These are phyloP conservation scores for Metarhizium album DNA, from an alignment of 2,329 filamentous ascomycete species.

Conservation along the genomic window DNA sequence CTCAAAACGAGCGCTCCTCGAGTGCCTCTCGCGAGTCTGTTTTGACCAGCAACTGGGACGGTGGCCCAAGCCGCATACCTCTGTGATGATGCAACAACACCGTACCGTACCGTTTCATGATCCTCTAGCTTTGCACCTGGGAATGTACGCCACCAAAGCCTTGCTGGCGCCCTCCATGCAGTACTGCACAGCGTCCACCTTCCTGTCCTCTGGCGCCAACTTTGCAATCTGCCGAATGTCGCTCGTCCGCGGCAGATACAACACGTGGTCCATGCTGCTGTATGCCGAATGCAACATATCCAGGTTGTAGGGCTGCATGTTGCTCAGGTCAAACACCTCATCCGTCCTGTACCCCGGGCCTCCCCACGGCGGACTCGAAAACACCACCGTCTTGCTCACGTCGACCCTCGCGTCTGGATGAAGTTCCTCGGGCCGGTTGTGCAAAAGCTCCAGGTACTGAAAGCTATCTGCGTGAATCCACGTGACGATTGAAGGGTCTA, in stretches of 20 bases:
- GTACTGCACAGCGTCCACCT: constrained; percentile 75
- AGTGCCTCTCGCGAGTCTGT: neutral
- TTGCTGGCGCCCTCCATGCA: constrained; percentile 87
- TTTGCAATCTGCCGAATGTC: constrained; percentile 68
- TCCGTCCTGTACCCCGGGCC: constrained; percentile 45
- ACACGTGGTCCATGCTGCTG: constrained; percentile 47
- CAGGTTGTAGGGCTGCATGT: constrained; percentile 82
- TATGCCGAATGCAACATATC: constrained; percentile 52
- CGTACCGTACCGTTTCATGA: neutral
- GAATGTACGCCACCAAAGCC: constrained; percentile 56
- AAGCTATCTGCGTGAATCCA: constrained; percentile 89
- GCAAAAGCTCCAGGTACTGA: constrained; percentile 46
- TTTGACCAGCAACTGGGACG: neutral
- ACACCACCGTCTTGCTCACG: constrained; percentile 33
- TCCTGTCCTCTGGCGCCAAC: constrained; percentile 37
- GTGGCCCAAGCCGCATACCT: neutral
- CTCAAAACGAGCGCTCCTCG: neutral
- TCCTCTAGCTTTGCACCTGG: constrained; percentile 15
- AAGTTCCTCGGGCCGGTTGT: constrained; percentile 24
- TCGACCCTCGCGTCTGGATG: constrained; percentile 31
- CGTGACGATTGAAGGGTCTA: constrained; percentile 58
- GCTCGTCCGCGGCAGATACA: constrained; percentile 81
- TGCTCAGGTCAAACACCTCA: constrained; percentile 69
- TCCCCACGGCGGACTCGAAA: constrained; percentile 51
- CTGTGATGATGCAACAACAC: too few relatives aligned